Conservation (phyloP, 2,329 filamentous ascomycete genomes). For the Phaeosphaeria sp. region DNA sequence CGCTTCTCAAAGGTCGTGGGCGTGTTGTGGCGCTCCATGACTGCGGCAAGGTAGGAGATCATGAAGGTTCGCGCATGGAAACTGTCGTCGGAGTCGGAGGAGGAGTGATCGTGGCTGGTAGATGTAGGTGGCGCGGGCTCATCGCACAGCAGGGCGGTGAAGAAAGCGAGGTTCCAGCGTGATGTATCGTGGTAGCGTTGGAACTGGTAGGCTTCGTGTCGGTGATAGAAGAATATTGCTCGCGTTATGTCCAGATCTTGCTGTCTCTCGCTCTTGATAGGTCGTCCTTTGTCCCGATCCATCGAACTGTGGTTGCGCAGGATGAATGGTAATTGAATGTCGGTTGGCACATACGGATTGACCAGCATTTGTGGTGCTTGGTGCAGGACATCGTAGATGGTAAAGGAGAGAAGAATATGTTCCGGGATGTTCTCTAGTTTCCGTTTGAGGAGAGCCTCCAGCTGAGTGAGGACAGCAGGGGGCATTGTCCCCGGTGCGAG, state of each 20-base stretch:
- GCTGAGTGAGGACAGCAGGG: not conserved
- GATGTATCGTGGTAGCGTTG: slow-evolving; percentile 28
- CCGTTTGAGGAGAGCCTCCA: slow-evolving; percentile 9
- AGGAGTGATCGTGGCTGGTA: not conserved
- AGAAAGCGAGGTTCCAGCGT: slow-evolving; percentile 32
- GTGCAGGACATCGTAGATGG: slow-evolving; percentile 14
- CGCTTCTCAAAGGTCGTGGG: slow-evolving; percentile 15
- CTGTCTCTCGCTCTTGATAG: slow-evolving; percentile 15
- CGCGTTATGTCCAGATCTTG: slow-evolving; percentile 21
- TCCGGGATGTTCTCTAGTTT: slow-evolving; percentile 20
- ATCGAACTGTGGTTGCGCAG: slow-evolving; percentile 21
- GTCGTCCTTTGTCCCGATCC: slow-evolving; percentile 2
- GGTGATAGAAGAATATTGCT: slow-evolving; percentile 32
- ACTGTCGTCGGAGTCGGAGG: not conserved
- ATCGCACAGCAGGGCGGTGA: slow-evolving; percentile 19
- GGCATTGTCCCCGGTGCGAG: too few relatives aligned
- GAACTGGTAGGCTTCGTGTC: slow-evolving; percentile 25
- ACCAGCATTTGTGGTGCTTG: slow-evolving; percentile 6
- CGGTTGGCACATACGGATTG: slow-evolving; percentile 22
- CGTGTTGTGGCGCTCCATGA: slow-evolving; percentile 28
- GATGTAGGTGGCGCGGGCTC: too few relatives aligned
- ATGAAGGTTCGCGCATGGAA: slow-evolving; percentile 15
- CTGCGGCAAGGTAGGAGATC: slow-evolving; percentile 21
- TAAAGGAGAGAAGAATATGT: slow-evolving; percentile 13
- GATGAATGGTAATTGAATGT: slow-evolving; percentile 30